A percentile compares a stretch with the other conserved stretches of the same genome.
phyloP scores from a whole-genome alignment of 106 monocot genomes.

The Xerophyta viscosa region DNA sequence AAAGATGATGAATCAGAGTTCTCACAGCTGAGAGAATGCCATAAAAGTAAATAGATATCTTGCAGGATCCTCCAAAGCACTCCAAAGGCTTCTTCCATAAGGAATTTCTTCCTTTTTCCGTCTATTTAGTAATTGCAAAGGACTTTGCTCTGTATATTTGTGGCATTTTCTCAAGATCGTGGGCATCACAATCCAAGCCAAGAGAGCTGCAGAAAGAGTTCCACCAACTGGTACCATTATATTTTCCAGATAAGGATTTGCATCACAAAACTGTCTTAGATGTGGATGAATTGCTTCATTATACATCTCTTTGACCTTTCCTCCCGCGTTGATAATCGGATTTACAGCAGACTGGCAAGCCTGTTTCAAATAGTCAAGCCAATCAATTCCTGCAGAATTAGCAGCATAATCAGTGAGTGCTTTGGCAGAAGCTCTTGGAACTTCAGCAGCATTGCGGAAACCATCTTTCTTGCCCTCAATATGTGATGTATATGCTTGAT shows the following conservation, averaged over 20 bases:
- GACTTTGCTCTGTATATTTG: conserved; percentile 38
- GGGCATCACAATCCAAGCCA: conserved; percentile 88
- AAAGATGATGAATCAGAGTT: conserved; percentile 1
- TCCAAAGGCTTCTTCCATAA: conserved; percentile 83
- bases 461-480: conserved; percentile 20
- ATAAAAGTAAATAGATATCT: conserved; percentile 85
- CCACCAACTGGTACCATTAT: conserved; percentile 64
- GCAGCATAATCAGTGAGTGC: conserved; percentile 21
- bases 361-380: conserved; percentile 39
- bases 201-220: conserved; percentile 48
- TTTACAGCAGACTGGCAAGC: conserved; percentile 29
- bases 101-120: conserved; percentile 29
- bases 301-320: conserved; percentile 49
- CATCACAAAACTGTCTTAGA: conserved; percentile 57
- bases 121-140: conserved; percentile 40
- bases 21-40: conserved; percentile 90
- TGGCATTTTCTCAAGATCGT: conserved; percentile 65
- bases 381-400: conserved; percentile 25
- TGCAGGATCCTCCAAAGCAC: conserved; percentile 90
- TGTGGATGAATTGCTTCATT: conserved; percentile 36
- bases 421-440: conserved; percentile 15
- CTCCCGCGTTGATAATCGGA: conserved; percentile 21
- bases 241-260: conserved; percentile 69
- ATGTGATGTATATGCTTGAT: conserved; percentile 47
- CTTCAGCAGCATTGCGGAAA: conserved; percentile 16